Base-by-base conservation (phyloP, 257 asterid genomes). In the Nicotiana benthamiana region DNA sequence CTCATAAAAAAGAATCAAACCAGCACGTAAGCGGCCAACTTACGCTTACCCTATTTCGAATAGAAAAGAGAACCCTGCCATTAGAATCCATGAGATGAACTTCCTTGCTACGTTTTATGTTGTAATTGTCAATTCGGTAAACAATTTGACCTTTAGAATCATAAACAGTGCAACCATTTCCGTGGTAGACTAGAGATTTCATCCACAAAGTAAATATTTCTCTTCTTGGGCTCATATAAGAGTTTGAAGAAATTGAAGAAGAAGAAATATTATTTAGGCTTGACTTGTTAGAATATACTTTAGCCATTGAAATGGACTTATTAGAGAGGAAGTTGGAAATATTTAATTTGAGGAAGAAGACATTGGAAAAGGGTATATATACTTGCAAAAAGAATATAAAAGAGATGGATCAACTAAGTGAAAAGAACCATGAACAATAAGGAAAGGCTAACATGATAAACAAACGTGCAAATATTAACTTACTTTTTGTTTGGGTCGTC, bases 81-180 rank as follows among this genome's bases (percentile, higher is more conserved):
- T 61, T 43, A 28, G 82, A 78, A 86, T 88, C 89, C 97, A 91
- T 88, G 76, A 91, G 93, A 64, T 87, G 83, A 46, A 89, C 93
- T 81, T 90, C 82, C 18, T 82, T 32, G 86, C 89, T 84, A 12
- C 79, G 65, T 75, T 84, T 89, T 18, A 72, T 67, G 22, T 87
- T 87, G 72, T 93, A 93, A 26, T 91, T 93, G 63, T 93, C 97
- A 56, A 90, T 89, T 1, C 97, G 88, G 75, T 87, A 89, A 5
- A 85, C 86, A 51, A 90, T 83, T 3, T 84, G 36, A 1, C 97
- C 93, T 17, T 84, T 64, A 0, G 92, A 84, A 74, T 86, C 85
- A 65, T 64, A 93, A 61, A 89, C 93, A 0, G 93, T 85, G 80
- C 94, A 93, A 1, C 97, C 97, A 80, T 90, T 87, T 79, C 95